These are phyloP conservation scores for Globisporangium sylvaticum DNA, from an alignment of 352 stramenopile species.

Conservation along the genomic window DNA sequence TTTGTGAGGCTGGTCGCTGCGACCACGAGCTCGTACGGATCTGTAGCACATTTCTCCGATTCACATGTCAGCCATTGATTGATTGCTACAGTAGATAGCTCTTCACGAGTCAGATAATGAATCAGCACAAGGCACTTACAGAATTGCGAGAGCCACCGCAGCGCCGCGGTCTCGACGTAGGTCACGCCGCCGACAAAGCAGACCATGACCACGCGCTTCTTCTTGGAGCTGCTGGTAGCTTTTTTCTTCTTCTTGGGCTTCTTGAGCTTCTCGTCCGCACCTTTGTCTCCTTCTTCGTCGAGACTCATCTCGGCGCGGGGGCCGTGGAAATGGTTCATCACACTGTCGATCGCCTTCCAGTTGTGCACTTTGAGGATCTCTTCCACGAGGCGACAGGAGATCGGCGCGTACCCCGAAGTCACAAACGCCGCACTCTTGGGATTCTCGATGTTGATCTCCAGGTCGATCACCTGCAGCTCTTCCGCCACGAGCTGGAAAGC, in stretches of 20 bases:
- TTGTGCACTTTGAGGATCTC: conserved; percentile 46
- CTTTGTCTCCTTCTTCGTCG: conserved; percentile 10
- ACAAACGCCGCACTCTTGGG: conserved; percentile 61
- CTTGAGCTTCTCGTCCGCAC: conserved; percentile 1
- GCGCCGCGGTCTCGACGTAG: conserved; percentile 65
- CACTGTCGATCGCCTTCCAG: conserved; percentile 45
- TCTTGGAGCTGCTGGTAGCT: background rate
- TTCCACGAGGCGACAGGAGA: conserved; percentile 66
- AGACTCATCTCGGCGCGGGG: conserved; percentile 51
- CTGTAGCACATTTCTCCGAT: conserved; percentile 19
- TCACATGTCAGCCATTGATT: background rate
- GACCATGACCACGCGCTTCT: conserved; percentile 50
- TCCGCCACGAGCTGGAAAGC: conserved; percentile 29
- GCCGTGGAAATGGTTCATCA: conserved; percentile 47
- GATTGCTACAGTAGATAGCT: too few species aligned
- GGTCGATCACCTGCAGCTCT: conserved; percentile 42
- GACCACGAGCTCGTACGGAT: conserved; percentile 61
- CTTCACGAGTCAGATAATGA: background rate
- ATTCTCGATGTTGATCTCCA: conserved; percentile 52
- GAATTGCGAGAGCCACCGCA: conserved; percentile 67
- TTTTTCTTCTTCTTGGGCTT: conserved; percentile 17
- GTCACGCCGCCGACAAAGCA: conserved; percentile 70
- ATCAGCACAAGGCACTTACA: conserved; percentile 31
- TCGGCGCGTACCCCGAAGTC: conserved; percentile 64
- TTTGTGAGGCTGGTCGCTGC: conserved; percentile 57